phyloP scores from a whole-genome alignment of 164 flowering plant species.

The Annona squamosa region DNA sequence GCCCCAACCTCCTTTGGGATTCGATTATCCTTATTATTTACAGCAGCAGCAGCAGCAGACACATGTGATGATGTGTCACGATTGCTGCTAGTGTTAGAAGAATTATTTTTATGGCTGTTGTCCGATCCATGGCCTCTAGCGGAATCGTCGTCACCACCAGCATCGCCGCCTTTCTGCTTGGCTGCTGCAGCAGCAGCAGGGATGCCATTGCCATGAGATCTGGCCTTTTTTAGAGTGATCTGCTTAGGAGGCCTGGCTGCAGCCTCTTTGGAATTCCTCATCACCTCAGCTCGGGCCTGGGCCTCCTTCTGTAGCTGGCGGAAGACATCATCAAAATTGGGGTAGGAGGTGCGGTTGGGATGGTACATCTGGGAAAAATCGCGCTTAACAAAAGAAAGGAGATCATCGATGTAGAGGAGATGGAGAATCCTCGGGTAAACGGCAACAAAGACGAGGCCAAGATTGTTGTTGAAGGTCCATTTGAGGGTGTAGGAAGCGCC shows the following conservation, averaged over 20 bases:
- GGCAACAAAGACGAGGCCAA: constrained; percentile 91
- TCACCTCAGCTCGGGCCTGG: constrained; percentile 76
- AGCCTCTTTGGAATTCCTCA: constrained; percentile 62
- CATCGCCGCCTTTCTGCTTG: constrained; percentile 39
- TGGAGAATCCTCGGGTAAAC: constrained; percentile 78
- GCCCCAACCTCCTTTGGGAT: constrained; percentile 48
- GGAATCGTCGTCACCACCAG: constrained; percentile 47
- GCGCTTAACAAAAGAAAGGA: constrained; percentile 71
- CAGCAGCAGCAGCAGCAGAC: constrained; percentile 19
- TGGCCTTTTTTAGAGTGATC: constrained; percentile 20
- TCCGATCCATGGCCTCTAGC: constrained; percentile 31
- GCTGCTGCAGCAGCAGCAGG: constrained; percentile 14
- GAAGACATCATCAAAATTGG: constrained; percentile 69
- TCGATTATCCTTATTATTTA: constrained; percentile 51
- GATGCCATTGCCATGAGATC: constrained; percentile 21
- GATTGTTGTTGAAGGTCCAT: constrained; percentile 92
- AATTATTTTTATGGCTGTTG: constrained; percentile 29
- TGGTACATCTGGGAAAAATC: constrained; percentile 75
- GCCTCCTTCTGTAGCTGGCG: constrained; percentile 83
- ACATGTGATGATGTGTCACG: constrained; percentile 18
- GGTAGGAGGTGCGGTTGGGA: constrained; percentile 56
- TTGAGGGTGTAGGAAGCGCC: constrained; percentile 70
- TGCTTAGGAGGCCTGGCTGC: constrained; percentile 29
- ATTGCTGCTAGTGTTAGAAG: constrained; percentile 29
- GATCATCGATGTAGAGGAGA: constrained; percentile 86